Base-by-base conservation (phyloP, 2,329 filamentous ascomycete genomes). In the Nakataea oryzae region DNA sequence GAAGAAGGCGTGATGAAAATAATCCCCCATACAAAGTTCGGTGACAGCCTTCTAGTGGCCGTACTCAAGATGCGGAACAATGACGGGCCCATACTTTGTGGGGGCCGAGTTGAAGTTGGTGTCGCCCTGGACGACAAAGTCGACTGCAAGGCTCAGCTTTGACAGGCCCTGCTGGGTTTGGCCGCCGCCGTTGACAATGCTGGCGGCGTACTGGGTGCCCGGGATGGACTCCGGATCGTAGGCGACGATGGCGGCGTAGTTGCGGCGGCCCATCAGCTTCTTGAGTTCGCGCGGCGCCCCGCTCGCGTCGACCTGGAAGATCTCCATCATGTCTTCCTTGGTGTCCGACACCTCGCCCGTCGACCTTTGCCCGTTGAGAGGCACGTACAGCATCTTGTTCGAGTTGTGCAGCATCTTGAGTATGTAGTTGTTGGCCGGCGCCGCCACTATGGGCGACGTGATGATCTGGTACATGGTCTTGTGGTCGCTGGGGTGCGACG, bases 241-340 rank as follows among this genome's bases (percentile, higher is more conserved):
- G 0, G 91, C 91, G n/a, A 97, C 88, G 66, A 96, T 88, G 0
- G 93, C 91, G 14, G 93, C 87, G 71, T 97, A 99, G 72, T 97
- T 97, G 63, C 95, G 82, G 55, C 93, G 81, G 0, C 89, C 91
- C 92, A 99, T 99, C 60, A 99, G 83, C 70, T 93, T 90, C 77
- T 93, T 93, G 71, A 93, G 81, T 74, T 97, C 93, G 58, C 93
- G 83, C 0, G 86, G 80, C 47, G 85, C 80, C n/a, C 95, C 93
- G 61, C 88, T 91, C 21, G 95, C 91, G 69, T 99, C 95, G 9
- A 88, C 90, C 70, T 95, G 91, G 82, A 99, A 99, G 67, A 99
- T 96, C 78, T 99, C 95, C 90, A 99, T 96, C 95, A 99, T 99
- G 76, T 99, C 95, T 74, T 99, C 95, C 75, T 99, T 97, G 58